Conservation (phyloP, 164 flowering plant species). For the Vitis rotundifolia region DNA sequence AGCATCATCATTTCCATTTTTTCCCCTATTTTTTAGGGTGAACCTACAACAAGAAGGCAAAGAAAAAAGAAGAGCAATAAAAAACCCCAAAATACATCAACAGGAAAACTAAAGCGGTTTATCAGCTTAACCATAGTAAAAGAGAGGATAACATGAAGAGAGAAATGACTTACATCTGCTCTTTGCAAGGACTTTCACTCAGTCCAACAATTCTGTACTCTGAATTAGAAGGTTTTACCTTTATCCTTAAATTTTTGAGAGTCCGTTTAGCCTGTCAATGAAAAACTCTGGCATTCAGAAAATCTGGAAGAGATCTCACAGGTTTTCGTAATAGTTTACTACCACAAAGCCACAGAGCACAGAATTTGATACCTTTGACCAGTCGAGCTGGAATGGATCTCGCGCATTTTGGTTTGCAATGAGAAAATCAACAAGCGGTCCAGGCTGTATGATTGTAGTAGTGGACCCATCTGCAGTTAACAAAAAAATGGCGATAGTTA, state of each 20-base stretch:
- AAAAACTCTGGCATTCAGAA: not conserved
- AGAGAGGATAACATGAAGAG: not conserved
- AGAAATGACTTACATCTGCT: slow-evolving; percentile 52
- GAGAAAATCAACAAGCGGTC: slow-evolving; percentile 82
- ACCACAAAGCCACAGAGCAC: too few species aligned
- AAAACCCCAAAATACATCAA: too few species aligned
- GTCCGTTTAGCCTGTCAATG: slow-evolving; percentile 62
- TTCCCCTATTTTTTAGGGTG: slow-evolving; percentile 37
- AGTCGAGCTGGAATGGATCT: slow-evolving; percentile 64
- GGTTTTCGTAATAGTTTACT: too few species aligned
- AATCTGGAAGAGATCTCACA: not conserved
- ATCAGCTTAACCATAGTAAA: not conserved
- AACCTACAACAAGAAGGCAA: slow-evolving; percentile 38
- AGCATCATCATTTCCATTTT: slow-evolving; percentile 28
- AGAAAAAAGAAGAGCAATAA: not conserved
- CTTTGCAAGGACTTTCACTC: slow-evolving; percentile 67
- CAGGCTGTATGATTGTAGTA: slow-evolving; percentile 87
- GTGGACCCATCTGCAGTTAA: slow-evolving; percentile 76
- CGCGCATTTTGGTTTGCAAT: slow-evolving; percentile 73
- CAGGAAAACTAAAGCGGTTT: not conserved
- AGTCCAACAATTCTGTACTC: slow-evolving; percentile 85
- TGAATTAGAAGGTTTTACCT: slow-evolving; percentile 39
- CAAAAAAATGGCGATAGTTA: too few species aligned
- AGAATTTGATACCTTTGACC: slow-evolving; percentile 62
- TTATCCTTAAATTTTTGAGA: slow-evolving; percentile 77